These are phyloP conservation scores for Colletotrichum filicis DNA, from an alignment of 2,329 filamentous ascomycete species.

Conservation along the genomic window DNA sequence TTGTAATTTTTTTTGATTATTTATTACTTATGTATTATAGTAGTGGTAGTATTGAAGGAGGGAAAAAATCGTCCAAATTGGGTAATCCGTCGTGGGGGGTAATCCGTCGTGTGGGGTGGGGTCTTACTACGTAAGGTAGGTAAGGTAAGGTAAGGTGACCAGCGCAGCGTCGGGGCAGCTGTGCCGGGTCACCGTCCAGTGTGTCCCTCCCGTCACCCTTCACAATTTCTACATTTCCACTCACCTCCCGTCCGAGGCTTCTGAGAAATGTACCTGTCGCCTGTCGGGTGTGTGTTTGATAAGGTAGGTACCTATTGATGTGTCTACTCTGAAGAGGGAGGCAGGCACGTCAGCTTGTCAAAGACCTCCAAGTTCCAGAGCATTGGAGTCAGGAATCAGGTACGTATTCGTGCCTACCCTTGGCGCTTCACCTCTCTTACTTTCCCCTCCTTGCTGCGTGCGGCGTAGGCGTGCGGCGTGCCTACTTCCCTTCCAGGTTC, in stretches of 20 bases:
- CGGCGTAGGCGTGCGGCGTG: too few species aligned
- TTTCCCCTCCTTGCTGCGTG: neutral
- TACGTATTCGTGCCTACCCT: constrained; percentile 4
- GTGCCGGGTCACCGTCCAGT: neutral
- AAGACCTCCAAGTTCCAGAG: too few species aligned
- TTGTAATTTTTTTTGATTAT: too few species aligned
- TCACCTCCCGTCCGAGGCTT: neutral
- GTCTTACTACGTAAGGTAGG: too few species aligned
- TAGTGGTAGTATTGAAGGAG: too few species aligned
- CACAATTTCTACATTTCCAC: too few species aligned
- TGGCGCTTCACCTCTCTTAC: neutral
- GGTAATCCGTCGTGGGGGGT: too few species aligned
- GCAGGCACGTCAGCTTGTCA: neutral
- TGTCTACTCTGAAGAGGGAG: neutral
- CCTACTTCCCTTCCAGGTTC: neutral
- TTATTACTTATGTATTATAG: too few species aligned
- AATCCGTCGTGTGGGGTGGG: neutral
- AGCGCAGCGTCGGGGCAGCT: neutral
- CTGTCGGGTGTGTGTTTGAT: too few species aligned
- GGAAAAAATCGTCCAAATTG: too few species aligned
- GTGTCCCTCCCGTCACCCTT: neutral
- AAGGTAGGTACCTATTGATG: too few species aligned
- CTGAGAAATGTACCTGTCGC: too few species aligned
- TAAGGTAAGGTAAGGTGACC: neutral
- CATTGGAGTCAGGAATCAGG: neutral